phyloP scores from a whole-genome alignment of 495 filamentous ascomycete species.

The Penicillium coffeae region DNA sequence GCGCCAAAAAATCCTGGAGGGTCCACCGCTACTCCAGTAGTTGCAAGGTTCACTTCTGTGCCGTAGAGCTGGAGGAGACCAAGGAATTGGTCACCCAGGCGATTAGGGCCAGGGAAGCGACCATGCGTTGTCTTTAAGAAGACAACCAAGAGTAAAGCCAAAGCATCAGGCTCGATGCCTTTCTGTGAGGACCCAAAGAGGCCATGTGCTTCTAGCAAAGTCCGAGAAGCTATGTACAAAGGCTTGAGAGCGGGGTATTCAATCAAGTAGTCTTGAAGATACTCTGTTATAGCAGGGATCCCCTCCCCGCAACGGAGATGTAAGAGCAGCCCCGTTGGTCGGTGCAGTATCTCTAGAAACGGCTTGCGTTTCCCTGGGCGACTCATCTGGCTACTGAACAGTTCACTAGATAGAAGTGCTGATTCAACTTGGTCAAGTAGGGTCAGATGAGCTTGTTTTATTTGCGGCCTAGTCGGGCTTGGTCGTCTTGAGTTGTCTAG shows the following conservation, averaged over 20 bases:
- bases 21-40: slow-evolving; percentile 48
- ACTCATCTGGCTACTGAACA: slow-evolving; percentile 10
- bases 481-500: slow-evolving; percentile 22
- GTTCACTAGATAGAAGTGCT: slow-evolving; percentile 13
- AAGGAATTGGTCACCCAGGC: slow-evolving; percentile 42
- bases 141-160: slow-evolving; percentile 56
- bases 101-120: slow-evolving; percentile 23
- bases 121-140: slow-evolving; percentile 43
- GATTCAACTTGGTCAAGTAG: slow-evolving; percentile 21
- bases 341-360: slow-evolving; percentile 33
- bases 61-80: slow-evolving; percentile 50
- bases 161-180: slow-evolving; percentile 46
- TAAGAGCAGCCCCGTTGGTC: slow-evolving; percentile 42
- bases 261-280: slow-evolving; percentile 41
- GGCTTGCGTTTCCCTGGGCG: slow-evolving; percentile 17
- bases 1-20: slow-evolving; percentile 42
- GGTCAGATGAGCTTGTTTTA: slow-evolving; percentile 16
- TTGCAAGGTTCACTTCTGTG: slow-evolving; percentile 36
- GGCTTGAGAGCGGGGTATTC: slow-evolving; percentile 48
- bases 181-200: slow-evolving; percentile 41
- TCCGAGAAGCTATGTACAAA: slow-evolving; percentile 46
- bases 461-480: slow-evolving; percentile 29
- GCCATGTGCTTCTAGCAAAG: slow-evolving; percentile 44
- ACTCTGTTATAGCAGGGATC: slow-evolving; percentile 29
- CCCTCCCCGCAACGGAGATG: slow-evolving; percentile 42